These are phyloP conservation scores for Plantago elongata DNA, from an alignment of 257 asterid species.

Conservation along the genomic window DNA sequence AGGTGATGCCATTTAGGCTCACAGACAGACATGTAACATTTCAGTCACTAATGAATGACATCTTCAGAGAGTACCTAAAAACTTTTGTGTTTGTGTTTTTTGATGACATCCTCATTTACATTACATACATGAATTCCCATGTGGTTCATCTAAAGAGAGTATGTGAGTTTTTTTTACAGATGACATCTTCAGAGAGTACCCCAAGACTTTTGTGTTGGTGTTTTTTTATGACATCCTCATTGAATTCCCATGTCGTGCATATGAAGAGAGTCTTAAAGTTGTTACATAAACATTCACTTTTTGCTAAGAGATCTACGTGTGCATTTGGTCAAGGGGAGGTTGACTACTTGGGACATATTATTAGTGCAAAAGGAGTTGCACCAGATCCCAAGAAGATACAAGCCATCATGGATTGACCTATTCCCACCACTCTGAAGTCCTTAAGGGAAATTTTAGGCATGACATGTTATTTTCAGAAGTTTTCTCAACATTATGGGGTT, in stretches of 20 bases:
- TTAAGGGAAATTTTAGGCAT: neutral
- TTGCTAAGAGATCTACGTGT: neutral
- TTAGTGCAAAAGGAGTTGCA: neutral
- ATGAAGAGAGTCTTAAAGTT: neutral
- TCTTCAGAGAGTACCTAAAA: too few relatives aligned
- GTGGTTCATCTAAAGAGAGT: neutral
- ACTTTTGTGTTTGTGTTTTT: neutral
- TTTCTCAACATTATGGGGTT: neutral
- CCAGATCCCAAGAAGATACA: neutral
- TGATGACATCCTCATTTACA: neutral
- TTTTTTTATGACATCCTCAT: constrained; percentile 2
- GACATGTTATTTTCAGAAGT: neutral
- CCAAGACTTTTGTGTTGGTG: neutral
- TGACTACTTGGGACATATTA: neutral
- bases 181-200: too few relatives aligned
- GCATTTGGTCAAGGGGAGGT: neutral
- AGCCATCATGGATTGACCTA: neutral
- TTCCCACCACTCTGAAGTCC: neutral
- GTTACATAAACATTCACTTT: neutral
- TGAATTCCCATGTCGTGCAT: accelerated
- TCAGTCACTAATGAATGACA: too few relatives aligned
- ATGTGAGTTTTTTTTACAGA: too few relatives aligned
- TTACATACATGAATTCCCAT: accelerated
- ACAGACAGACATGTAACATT: too few relatives aligned
- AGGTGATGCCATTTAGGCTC: too few relatives aligned